These are phyloP conservation scores for Bipolaris gigantea DNA, from an alignment of 2,329 filamentous ascomycete species.

Conservation along the genomic window DNA sequence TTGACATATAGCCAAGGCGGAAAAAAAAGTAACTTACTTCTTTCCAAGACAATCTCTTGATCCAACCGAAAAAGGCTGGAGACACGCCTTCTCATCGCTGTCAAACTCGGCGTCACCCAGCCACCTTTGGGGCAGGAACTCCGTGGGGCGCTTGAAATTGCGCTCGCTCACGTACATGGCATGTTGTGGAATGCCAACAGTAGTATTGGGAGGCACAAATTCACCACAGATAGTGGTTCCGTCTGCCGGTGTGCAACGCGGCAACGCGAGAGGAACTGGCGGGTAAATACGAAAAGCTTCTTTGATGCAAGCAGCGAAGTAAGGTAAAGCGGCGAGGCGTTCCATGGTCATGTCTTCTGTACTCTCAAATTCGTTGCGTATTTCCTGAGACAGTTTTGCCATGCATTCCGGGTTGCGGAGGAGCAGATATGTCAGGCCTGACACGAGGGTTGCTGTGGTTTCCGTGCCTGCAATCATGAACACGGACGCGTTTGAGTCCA, in stretches of 20 bases:
- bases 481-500: constrained; percentile 43
- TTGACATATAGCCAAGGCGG: background rate
- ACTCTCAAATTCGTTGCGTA: constrained; percentile 29
- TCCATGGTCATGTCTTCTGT: constrained; percentile 43
- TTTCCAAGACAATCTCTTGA: constrained; percentile 45
- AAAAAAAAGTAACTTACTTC: constrained; percentile 34
- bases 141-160: constrained; percentile 42
- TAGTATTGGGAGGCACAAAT: constrained; percentile 37
- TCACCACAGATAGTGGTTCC: constrained; percentile 44
- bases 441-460: constrained; percentile 49
- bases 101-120: constrained; percentile 29
- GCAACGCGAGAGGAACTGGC: constrained; percentile 42
- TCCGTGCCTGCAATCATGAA: constrained; percentile 52
- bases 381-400: constrained; percentile 33
- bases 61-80: constrained; percentile 52
- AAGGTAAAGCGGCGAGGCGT: constrained; percentile 35
- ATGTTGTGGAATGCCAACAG: constrained; percentile 21
- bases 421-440: constrained; percentile 44
- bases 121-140: constrained; percentile 50
- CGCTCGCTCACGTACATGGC: constrained; percentile 20
- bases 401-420: constrained; percentile 33
- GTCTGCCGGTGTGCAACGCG: constrained; percentile 38
- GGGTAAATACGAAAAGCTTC: constrained; percentile 50
- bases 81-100: constrained; percentile 36
- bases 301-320: constrained; percentile 46